phyloP scores from a whole-genome alignment of 768 basidiomycete genomes.

The Omphalotus guepiniiformis region DNA sequence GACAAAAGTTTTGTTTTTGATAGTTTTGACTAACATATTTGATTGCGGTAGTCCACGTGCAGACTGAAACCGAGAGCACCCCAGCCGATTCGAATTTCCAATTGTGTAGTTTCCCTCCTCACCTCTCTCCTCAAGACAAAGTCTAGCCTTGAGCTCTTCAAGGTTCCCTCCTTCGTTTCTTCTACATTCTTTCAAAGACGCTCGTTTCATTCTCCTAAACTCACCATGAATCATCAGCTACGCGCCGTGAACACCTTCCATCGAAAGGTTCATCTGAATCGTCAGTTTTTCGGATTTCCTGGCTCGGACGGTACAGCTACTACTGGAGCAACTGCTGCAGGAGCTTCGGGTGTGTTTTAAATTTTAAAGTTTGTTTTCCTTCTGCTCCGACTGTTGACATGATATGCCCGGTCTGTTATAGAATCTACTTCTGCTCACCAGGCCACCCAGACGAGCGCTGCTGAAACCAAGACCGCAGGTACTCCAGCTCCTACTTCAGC shows the following conservation, averaged over 20 bases:
- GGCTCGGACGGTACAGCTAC: neutral
- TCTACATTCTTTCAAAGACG: too few relatives aligned
- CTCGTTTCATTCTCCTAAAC: neutral
- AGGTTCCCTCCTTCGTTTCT: too few relatives aligned
- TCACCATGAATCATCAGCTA: constrained; percentile 3
- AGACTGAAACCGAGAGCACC: too few relatives aligned
- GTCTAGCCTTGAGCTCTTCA: too few relatives aligned
- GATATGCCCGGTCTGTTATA: neutral
- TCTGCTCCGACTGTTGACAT: neutral
- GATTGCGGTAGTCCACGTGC: too few relatives aligned
- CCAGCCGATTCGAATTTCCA: too few relatives aligned
- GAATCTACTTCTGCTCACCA: neutral
- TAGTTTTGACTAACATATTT: too few relatives aligned
- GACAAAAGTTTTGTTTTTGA: too few relatives aligned
- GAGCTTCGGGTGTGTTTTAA: neutral
- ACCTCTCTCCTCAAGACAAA: too few relatives aligned
- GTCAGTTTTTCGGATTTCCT: neutral
- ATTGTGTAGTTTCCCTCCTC: too few relatives aligned
- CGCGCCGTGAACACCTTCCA: constrained; percentile 1
- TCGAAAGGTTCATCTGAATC: constrained; percentile 4
- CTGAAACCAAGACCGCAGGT: neutral
- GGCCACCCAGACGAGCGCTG: neutral
- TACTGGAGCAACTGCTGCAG: neutral
- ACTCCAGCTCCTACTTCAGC: neutral
- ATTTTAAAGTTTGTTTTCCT: neutral